phyloP scores from a whole-genome alignment of 441 rosid genomes.

The Daphne laureola region DNA sequence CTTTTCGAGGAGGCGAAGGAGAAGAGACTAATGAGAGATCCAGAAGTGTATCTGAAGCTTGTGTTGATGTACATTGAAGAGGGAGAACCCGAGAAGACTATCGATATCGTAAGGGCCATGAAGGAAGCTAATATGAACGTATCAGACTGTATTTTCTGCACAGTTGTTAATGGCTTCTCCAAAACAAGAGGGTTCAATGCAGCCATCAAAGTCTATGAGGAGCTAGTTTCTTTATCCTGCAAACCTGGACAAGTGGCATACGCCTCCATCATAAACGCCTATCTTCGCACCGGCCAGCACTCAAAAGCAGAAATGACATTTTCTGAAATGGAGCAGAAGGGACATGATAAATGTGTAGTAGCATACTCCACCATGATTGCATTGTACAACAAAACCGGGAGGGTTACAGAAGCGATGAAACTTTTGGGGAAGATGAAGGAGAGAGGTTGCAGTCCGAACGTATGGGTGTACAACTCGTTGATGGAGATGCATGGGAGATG shows the following conservation, averaged over 20 bases:
- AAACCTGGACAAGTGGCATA: constrained; percentile 86
- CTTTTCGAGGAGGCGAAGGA: constrained; percentile 55
- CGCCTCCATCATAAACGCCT: constrained; percentile 58
- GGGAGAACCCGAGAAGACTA: constrained; percentile 52
- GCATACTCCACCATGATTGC: constrained; percentile 72
- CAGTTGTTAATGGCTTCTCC: constrained; percentile 60
- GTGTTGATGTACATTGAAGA: constrained; percentile 57
- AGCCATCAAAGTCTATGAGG: constrained; percentile 43
- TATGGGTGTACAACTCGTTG: constrained; percentile 75
- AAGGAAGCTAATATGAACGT: constrained; percentile 34
- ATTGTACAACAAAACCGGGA: constrained; percentile 70
- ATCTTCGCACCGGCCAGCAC: constrained; percentile 45
- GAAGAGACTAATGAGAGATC: constrained; percentile 48
- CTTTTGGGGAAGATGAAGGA: constrained; percentile 73
- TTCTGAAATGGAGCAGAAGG: constrained; percentile 56
- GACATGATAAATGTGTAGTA: constrained; percentile 71
- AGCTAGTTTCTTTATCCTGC: constrained; percentile 38
- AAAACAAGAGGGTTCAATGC: constrained; percentile 51
- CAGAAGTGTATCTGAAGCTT: constrained; percentile 61
- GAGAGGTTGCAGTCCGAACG: constrained; percentile 67
- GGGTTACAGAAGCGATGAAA: constrained; percentile 54
- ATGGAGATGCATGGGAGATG: constrained; percentile 79
- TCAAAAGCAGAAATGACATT: constrained; percentile 53
- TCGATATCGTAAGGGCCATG: constrained; percentile 49
- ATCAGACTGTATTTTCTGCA: constrained; percentile 65